phyloP scores from a whole-genome alignment of 2,329 filamentous ascomycete species.

The Teratosphaeria nubilosa region DNA sequence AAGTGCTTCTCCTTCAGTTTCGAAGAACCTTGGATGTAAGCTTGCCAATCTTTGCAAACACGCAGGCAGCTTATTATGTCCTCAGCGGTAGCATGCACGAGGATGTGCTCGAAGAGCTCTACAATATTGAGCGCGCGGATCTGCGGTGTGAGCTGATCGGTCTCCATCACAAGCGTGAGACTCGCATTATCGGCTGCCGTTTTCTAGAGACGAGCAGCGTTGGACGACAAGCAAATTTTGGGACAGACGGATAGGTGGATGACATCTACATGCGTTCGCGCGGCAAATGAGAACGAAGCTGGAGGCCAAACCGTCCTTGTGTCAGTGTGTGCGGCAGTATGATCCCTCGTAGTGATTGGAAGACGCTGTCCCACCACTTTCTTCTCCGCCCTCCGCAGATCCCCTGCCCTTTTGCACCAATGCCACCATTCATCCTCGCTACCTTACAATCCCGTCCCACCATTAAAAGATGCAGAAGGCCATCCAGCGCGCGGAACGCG shows the following conservation, averaged over 20 bases:
- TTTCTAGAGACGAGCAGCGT: too few relatives aligned
- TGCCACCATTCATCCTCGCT: background rate
- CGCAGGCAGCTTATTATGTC: background rate
- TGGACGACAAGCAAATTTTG: too few relatives aligned
- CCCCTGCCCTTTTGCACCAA: background rate
- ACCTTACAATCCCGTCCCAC: background rate
- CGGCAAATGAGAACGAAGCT: too few relatives aligned
- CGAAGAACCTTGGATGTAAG: background rate
- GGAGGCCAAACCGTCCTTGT: too few relatives aligned
- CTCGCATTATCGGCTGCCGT: background rate
- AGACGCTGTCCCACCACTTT: background rate
- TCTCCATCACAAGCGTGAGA: background rate
- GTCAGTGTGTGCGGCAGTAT: too few relatives aligned
- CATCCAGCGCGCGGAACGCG: constrained; percentile 54
- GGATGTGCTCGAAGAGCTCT: background rate
- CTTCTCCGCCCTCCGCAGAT: background rate
- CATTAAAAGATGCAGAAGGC: constrained; percentile 55
- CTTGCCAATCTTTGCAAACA: background rate
- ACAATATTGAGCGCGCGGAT: background rate
- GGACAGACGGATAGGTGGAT: too few relatives aligned
- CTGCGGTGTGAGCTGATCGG: background rate
- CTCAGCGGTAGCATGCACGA: background rate
- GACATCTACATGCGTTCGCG: too few relatives aligned
- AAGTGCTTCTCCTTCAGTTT: background rate
- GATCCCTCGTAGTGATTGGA: too few relatives aligned